A percentile compares a stretch with the other conserved stretches of the same genome.
These are phyloP conservation scores for Curvularia spicifera DNA, from an alignment of 2,329 filamentous ascomycete species.

Conservation along the genomic window DNA sequence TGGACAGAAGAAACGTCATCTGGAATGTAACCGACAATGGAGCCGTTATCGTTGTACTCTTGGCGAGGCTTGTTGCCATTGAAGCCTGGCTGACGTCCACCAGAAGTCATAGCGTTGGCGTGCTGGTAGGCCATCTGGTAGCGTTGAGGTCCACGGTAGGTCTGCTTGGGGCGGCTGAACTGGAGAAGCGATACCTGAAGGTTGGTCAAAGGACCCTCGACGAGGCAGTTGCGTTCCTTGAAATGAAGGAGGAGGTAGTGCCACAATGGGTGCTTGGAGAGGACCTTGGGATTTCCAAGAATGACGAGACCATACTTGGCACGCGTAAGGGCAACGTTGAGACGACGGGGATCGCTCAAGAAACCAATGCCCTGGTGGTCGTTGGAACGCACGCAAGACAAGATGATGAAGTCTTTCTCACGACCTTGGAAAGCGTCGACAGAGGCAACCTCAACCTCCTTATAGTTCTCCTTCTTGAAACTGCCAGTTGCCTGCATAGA, in stretches of 20 bases:
- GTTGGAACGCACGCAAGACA: conserved; percentile 97
- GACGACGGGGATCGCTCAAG: conserved; percentile 93
- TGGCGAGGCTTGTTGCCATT: conserved; percentile 59
- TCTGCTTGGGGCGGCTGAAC: conserved; percentile 91
- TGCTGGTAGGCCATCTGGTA: conserved; percentile 82
- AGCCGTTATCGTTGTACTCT: conserved; percentile 76
- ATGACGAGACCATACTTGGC: conserved; percentile 97
- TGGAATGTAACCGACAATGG: conserved; percentile 92
- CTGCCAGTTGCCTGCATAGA: conserved; percentile 99
- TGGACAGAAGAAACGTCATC: conserved; percentile 97
- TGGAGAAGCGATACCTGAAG: conserved; percentile 94
- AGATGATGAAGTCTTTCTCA: conserved; percentile 98
- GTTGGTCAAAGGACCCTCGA: conserved; percentile 93
- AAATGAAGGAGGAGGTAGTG: conserved; percentile 94
- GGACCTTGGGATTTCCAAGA: conserved; percentile 94
- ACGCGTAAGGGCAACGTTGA: conserved; percentile 95
- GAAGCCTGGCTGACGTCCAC: conserved; percentile 47
- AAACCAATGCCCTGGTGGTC: conserved; percentile 99
- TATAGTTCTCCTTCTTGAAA: conserved; percentile 98
- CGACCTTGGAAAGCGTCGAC: conserved; percentile 98
- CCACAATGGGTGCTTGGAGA: conserved; percentile 98
- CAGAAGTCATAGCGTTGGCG: conserved; percentile 64
- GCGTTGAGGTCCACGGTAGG: conserved; percentile 85
- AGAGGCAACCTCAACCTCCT: conserved; percentile 97
- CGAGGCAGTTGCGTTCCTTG: conserved; percentile 94